Conservation (phyloP, 257 asterid genomes). For the Jaltomata sinuosa region DNA sequence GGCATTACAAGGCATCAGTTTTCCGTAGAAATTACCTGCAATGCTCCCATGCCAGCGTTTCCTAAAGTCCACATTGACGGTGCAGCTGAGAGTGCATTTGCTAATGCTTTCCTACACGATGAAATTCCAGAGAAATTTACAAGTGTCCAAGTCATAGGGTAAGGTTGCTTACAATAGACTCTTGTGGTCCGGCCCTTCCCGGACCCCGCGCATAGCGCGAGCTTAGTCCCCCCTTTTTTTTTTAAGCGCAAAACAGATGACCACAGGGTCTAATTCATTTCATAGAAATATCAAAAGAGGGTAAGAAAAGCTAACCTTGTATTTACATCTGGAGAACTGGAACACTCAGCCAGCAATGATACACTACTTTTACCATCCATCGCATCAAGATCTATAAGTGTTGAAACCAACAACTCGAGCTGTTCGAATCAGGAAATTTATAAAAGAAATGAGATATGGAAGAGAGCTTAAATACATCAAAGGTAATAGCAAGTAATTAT, state of each 20-base stretch:
- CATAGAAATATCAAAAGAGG: neutral
- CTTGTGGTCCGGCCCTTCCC: too few relatives aligned
- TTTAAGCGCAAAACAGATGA: neutral
- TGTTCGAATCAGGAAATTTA: conserved; percentile 21
- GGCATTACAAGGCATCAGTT: neutral
- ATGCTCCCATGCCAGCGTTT: conserved; percentile 98
- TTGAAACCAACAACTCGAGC: conserved; percentile 81
- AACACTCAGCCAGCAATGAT: conserved; percentile 75
- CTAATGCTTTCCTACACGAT: conserved; percentile 72
- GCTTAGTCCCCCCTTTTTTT: too few relatives aligned
- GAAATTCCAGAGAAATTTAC: neutral
- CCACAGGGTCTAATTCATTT: neutral
- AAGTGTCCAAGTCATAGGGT: neutral
- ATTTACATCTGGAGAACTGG: conserved; percentile 84
- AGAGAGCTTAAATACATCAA: neutral
- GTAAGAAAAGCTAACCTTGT: conserved; percentile 45
- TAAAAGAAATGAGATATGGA: neutral
- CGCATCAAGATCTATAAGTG: conserved; percentile 93
- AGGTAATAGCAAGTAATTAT: neutral
- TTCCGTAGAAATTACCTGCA: conserved; percentile 42
- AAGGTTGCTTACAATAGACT: too few relatives aligned
- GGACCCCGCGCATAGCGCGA: too few relatives aligned
- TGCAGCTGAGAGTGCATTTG: conserved; percentile 86
- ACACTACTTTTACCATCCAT: conserved; percentile 95
- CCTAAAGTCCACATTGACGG: conserved; percentile 99